phyloP scores from a whole-genome alignment of 192 early-diverging fungal species.

The Rhizophagus sp. region DNA sequence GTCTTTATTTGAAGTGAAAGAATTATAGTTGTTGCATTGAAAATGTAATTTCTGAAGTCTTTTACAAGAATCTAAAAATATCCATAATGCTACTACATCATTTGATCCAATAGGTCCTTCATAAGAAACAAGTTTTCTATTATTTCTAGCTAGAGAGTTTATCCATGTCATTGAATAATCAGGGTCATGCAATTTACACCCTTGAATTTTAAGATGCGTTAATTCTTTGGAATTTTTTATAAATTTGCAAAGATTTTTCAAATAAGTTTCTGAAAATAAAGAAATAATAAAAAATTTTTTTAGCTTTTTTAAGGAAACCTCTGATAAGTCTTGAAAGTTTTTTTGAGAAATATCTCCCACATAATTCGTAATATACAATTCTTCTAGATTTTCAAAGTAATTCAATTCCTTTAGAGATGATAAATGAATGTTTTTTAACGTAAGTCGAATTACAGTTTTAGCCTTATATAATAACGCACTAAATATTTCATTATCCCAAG shows the following conservation, averaged over 20 bases:
- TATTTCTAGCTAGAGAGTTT: neutral
- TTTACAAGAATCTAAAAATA: neutral
- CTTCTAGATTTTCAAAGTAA: neutral
- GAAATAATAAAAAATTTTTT: neutral
- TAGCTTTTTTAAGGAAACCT: neutral
- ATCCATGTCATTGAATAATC: neutral
- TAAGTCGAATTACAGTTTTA: neutral
- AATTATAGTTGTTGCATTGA: neutral
- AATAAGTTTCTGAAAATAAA: neutral
- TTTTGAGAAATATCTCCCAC: neutral
- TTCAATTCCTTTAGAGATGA: neutral
- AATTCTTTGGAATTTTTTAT: neutral
- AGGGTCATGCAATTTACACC: neutral
- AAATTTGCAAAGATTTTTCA: neutral
- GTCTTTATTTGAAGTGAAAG: neutral
- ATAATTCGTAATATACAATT: neutral
- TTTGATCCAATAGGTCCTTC: neutral
- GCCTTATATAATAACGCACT: neutral
- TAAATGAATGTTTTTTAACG: neutral
- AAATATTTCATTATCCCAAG: neutral
- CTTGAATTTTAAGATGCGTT: neutral
- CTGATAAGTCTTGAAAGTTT: neutral
- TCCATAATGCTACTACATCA: neutral
- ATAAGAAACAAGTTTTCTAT: neutral
- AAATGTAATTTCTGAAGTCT: neutral